Percentiles rank a stretch among this genome's conserved stretches.
Evolutionary conservation across 768 basidiomycete species (phyloP).

Genomic region (Udeniomyces megalosporus): DNA sequence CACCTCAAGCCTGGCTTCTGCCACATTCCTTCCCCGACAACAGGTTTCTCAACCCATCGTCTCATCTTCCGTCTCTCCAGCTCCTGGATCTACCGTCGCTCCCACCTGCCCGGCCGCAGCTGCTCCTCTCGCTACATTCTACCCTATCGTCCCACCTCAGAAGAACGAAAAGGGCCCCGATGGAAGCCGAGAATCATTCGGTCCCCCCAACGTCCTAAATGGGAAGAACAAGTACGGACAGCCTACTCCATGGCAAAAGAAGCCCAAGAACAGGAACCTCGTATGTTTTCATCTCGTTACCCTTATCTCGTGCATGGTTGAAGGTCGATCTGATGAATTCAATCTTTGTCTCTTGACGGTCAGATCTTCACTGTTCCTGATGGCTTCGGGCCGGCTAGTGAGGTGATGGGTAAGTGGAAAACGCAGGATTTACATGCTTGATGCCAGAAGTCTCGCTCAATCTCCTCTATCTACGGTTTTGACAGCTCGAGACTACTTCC

Average conservation of each 20-base stretch:
- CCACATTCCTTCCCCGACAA: too few relatives aligned
- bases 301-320: too few relatives aligned
- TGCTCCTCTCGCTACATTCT: background rate
- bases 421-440: background rate
- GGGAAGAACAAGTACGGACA: slow-evolving; percentile 7
- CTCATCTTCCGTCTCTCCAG: too few relatives aligned
- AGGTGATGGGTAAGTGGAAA: background rate
- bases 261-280: background rate
- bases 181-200: background rate
- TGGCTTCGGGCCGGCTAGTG: slow-evolving; percentile 12
- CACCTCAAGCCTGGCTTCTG: too few relatives aligned
- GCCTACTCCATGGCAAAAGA: background rate
- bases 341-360: background rate
- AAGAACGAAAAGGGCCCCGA: slow-evolving; percentile 1
- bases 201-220: slow-evolving; percentile 6
- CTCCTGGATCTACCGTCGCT: too few relatives aligned
- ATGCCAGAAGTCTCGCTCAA: background rate
- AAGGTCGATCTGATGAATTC: background rate
- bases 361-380: slow-evolving; percentile 12
- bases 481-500: slow-evolving; percentile 11
- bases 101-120: slow-evolving; percentile 3
- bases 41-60: too few relatives aligned
- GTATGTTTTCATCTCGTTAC: too few relatives aligned
- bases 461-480: background rate
- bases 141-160: background rate